Percentiles rank a stretch among this genome's conserved stretches.
Evolutionary conservation across 2,329 filamentous ascomycete genomes (phyloP).

Genomic region (Venturia oleaginea): DNA sequence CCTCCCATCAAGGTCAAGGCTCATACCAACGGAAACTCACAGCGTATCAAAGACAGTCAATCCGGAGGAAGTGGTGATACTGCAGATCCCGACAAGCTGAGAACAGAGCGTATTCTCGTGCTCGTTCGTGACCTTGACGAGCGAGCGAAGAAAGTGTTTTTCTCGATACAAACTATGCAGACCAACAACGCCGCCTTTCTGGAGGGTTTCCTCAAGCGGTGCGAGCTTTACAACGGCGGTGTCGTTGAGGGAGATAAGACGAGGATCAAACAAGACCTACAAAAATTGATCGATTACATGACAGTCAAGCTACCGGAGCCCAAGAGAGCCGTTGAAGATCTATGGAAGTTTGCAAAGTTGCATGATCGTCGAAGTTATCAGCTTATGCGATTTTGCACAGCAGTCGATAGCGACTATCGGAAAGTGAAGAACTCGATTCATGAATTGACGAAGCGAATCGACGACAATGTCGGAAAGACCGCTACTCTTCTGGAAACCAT

Average conservation of each 20-base stretch:
- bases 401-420: conserved; percentile 80
- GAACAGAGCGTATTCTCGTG: conserved; percentile 75
- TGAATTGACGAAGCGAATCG: conserved; percentile 75
- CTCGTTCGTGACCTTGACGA: conserved; percentile 70
- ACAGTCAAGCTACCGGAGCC: conserved; percentile 69
- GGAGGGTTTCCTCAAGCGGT: conserved; percentile 68
- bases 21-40: conserved; percentile 43
- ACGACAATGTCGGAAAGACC: conserved; percentile 52
- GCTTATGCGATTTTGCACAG: conserved; percentile 76
- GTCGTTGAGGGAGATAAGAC: conserved; percentile 62
- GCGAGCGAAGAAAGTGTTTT: conserved; percentile 77
- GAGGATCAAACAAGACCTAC: conserved; percentile 60
- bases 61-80: conserved; percentile 32
- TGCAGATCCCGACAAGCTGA: conserved; percentile 63
- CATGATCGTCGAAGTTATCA: conserved; percentile 88
- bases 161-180: conserved; percentile 73
- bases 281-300: conserved; percentile 63
- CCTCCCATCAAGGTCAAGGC: conserved; percentile 56
- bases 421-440: conserved; percentile 84
- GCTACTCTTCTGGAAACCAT: conserved; percentile 66
- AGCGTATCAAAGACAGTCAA: conserved; percentile 51
- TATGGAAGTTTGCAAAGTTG: conserved; percentile 83
- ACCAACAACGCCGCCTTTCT: conserved; percentile 64
- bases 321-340: conserved; percentile 60
- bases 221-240: conserved; percentile 83